A percentile compares a stretch with the other conserved stretches of the same genome.
phyloP scores from a whole-genome alignment of 2,329 filamentous ascomycete species.

The Sodiomyces alkalinus region DNA sequence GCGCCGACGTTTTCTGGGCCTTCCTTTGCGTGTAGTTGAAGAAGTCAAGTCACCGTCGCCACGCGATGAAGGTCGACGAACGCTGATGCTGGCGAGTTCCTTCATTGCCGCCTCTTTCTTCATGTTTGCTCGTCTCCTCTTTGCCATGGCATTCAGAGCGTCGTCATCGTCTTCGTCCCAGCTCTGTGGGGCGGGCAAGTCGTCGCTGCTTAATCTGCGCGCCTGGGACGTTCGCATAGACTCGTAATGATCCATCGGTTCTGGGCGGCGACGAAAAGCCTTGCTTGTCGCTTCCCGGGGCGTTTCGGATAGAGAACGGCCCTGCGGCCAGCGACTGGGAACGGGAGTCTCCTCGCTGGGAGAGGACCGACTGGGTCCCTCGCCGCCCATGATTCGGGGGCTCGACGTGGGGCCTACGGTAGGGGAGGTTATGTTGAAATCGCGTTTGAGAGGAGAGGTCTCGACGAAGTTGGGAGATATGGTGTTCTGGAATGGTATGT shows the following conservation, averaged over 20 bases:
- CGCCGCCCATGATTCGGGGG: no score
- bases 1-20: neutral
- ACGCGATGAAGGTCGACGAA: constrained; percentile 7
- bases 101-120: constrained; percentile 24
- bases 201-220: constrained; percentile 15
- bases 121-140: constrained; percentile 19
- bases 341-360: constrained; percentile 1
- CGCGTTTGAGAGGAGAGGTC: constrained; percentile 34
- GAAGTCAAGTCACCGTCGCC: constrained; percentile 2
- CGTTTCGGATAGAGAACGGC: neutral
- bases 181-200: constrained; percentile 8
- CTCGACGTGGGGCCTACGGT: constrained; percentile 24
- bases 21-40: constrained; percentile 2
- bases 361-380: no score
- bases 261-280: constrained; percentile 3
- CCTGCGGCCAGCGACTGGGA: neutral
- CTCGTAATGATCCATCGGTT: constrained; percentile 27
- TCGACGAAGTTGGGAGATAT: constrained; percentile 30
- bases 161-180: constrained; percentile 21
- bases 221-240: constrained; percentile 31
- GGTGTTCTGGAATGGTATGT: constrained; percentile 24
- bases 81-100: constrained; percentile 24
- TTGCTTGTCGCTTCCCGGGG: neutral
- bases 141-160: constrained; percentile 15
- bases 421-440: constrained; percentile 30